Evolutionary conservation across 164 flowering plant genomes (phyloP), one percentile per base, ranked within the genome.

Genomic region (Buxus sempervirens): DNA sequence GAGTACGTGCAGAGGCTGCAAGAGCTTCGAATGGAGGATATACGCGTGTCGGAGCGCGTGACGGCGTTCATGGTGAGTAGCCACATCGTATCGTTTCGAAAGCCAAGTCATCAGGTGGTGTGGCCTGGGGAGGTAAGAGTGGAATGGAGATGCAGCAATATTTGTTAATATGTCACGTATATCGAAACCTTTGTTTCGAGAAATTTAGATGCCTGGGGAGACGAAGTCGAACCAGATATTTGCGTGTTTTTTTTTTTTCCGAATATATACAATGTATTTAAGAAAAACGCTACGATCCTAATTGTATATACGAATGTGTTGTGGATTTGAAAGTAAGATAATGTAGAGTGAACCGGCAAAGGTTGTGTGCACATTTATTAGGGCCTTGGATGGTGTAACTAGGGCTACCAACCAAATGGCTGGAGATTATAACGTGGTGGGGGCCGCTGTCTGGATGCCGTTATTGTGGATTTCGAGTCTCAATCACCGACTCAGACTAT

Each of bases 31-130:
- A 90, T 94, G 98, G 98, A 94, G 77, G 98, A 94, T 16, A 85
- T 91, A 20, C 62, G 86, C 36, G 96, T 91, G 14, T 91, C 98
- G 16, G 97, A 91, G 72, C 77, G 86, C 2, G 94, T 91, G 0
- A 93, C 97, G 13, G 98, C 98, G 19, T 93, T 86, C 79, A 86
- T 93, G 98, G 91, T 79, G 36, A 82, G 86, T 60, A 93, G 98
- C 72, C 97, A 93, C 72, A 86, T 93, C 60, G 96, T 91, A 6
- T 85, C 97, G n/a, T 94, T 94, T 71, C 72, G 90, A 73, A 94
- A 90, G 78, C 98, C 98, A 8, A 49, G 76, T 75, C 87, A 86
- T 62, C 82, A 77, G 23, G 4, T 74, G 12, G 57, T 73, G 72
- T 80, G 84, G 1, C 78, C 82, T 1, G 75, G 75, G 0, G 93